phyloP scores from a whole-genome alignment of 345 rosid species.

The Psidium guajava region DNA sequence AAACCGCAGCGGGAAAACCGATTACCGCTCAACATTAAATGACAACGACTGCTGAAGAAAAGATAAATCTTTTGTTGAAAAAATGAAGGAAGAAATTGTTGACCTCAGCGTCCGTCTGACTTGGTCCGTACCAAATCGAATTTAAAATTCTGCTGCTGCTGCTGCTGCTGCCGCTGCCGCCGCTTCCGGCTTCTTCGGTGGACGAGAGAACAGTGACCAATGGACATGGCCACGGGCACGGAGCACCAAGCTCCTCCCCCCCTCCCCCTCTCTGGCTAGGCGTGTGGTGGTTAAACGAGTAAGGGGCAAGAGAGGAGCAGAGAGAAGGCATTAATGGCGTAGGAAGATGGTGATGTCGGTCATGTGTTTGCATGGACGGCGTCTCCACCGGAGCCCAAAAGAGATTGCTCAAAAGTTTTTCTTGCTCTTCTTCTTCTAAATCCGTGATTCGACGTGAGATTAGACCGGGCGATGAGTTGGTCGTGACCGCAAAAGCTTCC shows the following conservation, averaged over 20 bases:
- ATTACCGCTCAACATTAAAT: not conserved
- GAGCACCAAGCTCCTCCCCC: not conserved
- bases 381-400: not conserved
- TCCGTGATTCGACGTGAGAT: not conserved
- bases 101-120: not conserved
- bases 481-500: not conserved
- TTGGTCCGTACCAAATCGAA: not conserved
- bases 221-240: not conserved
- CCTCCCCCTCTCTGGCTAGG: not conserved
- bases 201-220: not conserved
- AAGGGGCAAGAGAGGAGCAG: not conserved
- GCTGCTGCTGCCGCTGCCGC: too few relatives aligned
- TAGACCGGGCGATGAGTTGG: not conserved
- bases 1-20: not conserved
- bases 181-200: not conserved
- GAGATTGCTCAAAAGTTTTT: not conserved
- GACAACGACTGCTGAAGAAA: not conserved
- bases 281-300: not conserved
- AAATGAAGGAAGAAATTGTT: not conserved
- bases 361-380: not conserved
- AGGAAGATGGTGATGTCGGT: not conserved
- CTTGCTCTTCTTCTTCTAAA: not conserved
- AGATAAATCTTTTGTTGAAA: not conserved
- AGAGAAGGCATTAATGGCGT: not conserved
- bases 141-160: not conserved